These are phyloP conservation scores for Sporothrix euskadiensis DNA, from an alignment of 2,329 filamentous ascomycete genomes.

Conservation along the genomic window DNA sequence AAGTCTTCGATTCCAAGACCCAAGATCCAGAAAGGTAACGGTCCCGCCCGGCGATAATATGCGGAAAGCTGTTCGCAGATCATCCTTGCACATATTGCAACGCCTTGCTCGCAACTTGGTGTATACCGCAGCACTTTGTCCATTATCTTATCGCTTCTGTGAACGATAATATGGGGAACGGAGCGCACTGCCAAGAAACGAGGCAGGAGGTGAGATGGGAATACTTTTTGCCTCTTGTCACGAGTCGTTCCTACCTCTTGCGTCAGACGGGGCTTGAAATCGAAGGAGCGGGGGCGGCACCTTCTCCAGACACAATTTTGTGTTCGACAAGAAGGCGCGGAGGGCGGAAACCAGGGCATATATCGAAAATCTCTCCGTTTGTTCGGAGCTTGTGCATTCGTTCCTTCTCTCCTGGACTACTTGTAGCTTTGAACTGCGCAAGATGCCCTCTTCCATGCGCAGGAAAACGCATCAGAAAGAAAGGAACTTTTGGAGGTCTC, in stretches of 20 bases:
- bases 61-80: not conserved
- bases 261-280: slow-evolving; percentile 10
- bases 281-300: not conserved
- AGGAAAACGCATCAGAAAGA: not conserved
- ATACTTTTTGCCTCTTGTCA: slow-evolving; percentile 12
- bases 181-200: slow-evolving; percentile 12
- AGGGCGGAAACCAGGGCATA: not conserved
- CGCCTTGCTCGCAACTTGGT: not conserved
- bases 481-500: not conserved
- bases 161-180: not conserved
- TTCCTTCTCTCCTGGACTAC: not conserved
- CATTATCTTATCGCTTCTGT: not conserved
- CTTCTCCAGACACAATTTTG: not conserved
- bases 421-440: not conserved
- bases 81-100: not conserved
- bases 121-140: not conserved
- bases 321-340: slow-evolving; percentile 1
- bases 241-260: slow-evolving; percentile 14
- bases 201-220: slow-evolving; percentile 7
- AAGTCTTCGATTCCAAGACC: slow-evolving; percentile 10
- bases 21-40: slow-evolving; percentile 2
- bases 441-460: not conserved
- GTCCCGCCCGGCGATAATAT: not conserved
- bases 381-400: not conserved
- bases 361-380: not conserved